Evolutionary conservation across 2,329 filamentous ascomycete genomes (phyloP), one percentile per base, ranked within the genome.

Genomic region (Bipolaris bicolor): DNA sequence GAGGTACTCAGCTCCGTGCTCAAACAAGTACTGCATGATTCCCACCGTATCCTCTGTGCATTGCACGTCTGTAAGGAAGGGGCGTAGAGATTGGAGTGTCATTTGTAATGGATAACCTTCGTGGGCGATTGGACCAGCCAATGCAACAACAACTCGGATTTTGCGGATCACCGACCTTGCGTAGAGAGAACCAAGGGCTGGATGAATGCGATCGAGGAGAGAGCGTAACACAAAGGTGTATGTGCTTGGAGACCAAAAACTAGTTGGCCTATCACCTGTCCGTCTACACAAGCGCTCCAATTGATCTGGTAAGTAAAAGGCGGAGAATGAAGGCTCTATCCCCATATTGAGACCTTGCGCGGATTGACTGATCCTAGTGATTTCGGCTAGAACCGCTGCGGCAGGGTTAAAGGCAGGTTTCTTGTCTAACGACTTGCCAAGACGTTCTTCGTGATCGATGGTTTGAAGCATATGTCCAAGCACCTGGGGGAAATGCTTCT

Each of bases 1-100:
- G 4, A 99, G 80, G 71, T 94, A 88, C 5, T 78, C 66, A 15
- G 80, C 79, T 7, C 94, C 92, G 49, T 84, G 83, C 5, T 85
- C 80, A 13, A 98, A 81, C 1, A 99, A 83, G 75, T 96, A 97
- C 73, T 92, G 90, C 58, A 90, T 87, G 33, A 99, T 85, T 0
- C 93, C 94, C 43, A 98, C 82, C 1, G 91, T 88, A 78, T 99
- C 95, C 70, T 97, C 91, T 9, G 93, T 90, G 75, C 94, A 98
- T 70, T 96, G 90, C 0, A 88, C 84, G 65, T 98, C 89, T 1
- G 89, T 88, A 5, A 98, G 80, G 64, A 92, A 96, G 0, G 88
- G 87, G 9, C 90, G 84, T 18, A 97, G 81, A 1, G 90, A 89
- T 67, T 92, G 90, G 1, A 99, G 82, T 0, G 96, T 82, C 90